Base-by-base conservation (phyloP, 345 rosid species). In the Arabis alpina region DNA sequence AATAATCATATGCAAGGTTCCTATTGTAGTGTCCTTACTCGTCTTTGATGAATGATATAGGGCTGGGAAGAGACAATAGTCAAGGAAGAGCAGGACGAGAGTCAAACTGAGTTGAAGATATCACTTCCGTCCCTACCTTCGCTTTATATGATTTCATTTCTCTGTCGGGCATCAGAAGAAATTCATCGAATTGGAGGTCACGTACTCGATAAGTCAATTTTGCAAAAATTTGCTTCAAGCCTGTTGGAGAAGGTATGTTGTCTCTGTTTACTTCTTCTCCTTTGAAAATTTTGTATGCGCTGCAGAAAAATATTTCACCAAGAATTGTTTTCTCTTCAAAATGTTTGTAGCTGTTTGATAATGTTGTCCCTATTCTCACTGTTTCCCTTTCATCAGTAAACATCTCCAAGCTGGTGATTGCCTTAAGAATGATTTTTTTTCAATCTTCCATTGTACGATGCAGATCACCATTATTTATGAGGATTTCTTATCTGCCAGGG, bases 31-130 rank as follows among this genome's bases (percentile, higher is more conserved):
- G 68, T 61, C 48, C 60, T 37, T 50, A 45, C 66, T 71, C 58
- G 74, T 78, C 74, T 70, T 70, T 64, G 68, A 60, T 56, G 63
- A 58, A 70, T 82, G 73, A 66, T 61, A 40, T 83, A 91, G 98
- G 99, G 99, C 34, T 95, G 99, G 99, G 99, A 92, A 67, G 98
- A 92, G 84, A 89, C 89, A 30, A 78, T 90, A 52, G 86, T 95
- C 72, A 88, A 87, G 80, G 91, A 88, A 83, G 97, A 85, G 65
- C 91, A 86, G 75, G 88, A 79, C 41, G 89, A 81, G 73, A 83
- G 77, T 73, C 79, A 81, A 64, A 76, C 96, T 47, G 99, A 95
- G 82, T 77, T 95, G 83, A 92, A 83, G 83, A 86, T 95, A 74
- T 92, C 85, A 47, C 93, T 95, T 64, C 99, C 99, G 23, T 89